phyloP scores from a whole-genome alignment of 208 protist genomes.

The Acanthamoeba triangularis region DNA sequence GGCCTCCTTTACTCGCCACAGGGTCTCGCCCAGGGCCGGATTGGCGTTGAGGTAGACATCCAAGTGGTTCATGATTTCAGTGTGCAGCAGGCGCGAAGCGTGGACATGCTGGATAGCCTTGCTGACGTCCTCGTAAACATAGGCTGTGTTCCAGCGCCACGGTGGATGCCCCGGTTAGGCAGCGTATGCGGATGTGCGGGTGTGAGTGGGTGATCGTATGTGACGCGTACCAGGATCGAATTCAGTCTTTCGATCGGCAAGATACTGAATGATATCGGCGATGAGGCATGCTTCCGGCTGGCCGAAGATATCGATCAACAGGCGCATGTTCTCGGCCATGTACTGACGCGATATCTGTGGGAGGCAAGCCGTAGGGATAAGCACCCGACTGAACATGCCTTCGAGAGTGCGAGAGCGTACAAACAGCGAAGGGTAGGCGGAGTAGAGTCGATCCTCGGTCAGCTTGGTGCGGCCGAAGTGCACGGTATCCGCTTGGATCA shows the following conservation, averaged over 20 bases:
- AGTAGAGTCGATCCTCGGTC: slow-evolving; percentile 23
- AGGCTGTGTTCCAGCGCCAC: neutral
- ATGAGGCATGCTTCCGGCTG: slow-evolving; percentile 83
- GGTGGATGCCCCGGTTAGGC: neutral
- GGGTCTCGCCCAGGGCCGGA: slow-evolving; percentile 76
- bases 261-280: slow-evolving; percentile 80
- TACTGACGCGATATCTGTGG: slow-evolving; percentile 47
- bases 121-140: slow-evolving; percentile 68
- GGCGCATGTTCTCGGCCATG: slow-evolving; percentile 68
- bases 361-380: neutral
- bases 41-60: slow-evolving; percentile 79
- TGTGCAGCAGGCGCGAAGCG: slow-evolving; percentile 75
- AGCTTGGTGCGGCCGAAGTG: slow-evolving; percentile 54
- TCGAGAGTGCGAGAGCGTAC: slow-evolving; percentile 21
- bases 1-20: slow-evolving; percentile 74
- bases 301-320: slow-evolving; percentile 82
- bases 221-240: slow-evolving; percentile 61
- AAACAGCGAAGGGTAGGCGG: slow-evolving; percentile 34
- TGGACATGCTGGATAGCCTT: slow-evolving; percentile 65
- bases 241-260: slow-evolving; percentile 43
- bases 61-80: slow-evolving; percentile 79
- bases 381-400: no score
- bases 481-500: slow-evolving; percentile 75
- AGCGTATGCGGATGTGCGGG: no score
- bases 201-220: neutral